Conservation (phyloP, 805 yeast species). For the Priceomyces medius region DNA sequence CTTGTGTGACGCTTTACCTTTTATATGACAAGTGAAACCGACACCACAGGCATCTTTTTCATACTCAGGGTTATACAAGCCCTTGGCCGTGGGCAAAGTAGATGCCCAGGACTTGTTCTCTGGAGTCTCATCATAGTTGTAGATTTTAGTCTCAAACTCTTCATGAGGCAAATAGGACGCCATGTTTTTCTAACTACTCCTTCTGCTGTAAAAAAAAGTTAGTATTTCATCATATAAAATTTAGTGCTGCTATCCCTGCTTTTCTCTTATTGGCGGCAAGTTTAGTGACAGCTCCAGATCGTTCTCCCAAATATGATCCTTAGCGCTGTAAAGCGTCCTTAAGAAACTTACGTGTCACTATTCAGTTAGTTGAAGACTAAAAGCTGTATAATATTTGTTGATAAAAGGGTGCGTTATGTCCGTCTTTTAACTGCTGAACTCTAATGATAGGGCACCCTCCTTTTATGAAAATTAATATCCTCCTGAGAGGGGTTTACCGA, state of each 20-base stretch:
- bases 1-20: conserved; percentile 84
- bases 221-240: too few species aligned
- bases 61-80: conserved; percentile 87
- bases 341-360: too few species aligned
- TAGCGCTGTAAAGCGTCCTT: too few species aligned
- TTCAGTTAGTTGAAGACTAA: too few species aligned
- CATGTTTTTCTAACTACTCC: conserved; percentile 15
- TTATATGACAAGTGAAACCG: conserved; percentile 93
- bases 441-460: background rate
- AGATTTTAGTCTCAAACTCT: conserved; percentile 44
- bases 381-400: too few species aligned
- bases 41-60: conserved; percentile 99
- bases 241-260: too few species aligned
- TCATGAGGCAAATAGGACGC: conserved; percentile 40
- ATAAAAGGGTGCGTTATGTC: too few species aligned
- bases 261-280: too few species aligned
- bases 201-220: background rate
- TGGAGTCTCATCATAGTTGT: conserved; percentile 70
- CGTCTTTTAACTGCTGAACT: too few species aligned
- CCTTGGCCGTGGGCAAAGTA: conserved; percentile 80
- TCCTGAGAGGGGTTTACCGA: background rate
- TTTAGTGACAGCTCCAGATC: too few species aligned
- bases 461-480: background rate
- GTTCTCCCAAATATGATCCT: too few species aligned
- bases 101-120: conserved; percentile 91